These are phyloP conservation scores for Tricholoma hemisulphureum DNA, from an alignment of 768 basidiomycete species.

Conservation along the genomic window DNA sequence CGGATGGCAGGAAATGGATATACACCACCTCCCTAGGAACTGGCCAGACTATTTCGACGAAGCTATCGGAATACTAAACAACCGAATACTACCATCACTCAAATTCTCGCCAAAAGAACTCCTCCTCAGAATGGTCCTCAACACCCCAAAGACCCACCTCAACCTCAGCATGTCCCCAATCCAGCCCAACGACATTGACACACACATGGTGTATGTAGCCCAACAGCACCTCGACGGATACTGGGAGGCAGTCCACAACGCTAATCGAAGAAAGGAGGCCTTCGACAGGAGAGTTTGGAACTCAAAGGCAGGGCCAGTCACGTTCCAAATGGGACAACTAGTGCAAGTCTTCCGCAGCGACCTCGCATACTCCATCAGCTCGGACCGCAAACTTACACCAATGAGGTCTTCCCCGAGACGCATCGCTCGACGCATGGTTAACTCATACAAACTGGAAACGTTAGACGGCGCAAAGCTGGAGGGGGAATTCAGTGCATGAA, in stretches of 20 bases:
- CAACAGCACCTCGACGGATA: slow-evolving; percentile 32
- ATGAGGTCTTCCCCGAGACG: background rate
- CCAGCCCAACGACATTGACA: slow-evolving; percentile 6
- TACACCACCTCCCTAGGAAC: slow-evolving; percentile 24
- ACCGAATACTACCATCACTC: slow-evolving; percentile 21
- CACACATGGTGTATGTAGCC: slow-evolving; percentile 23
- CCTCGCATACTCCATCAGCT: background rate
- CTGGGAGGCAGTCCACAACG: slow-evolving; percentile 17
- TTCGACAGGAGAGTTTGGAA: slow-evolving; percentile 25
- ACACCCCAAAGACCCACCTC: slow-evolving; percentile 17
- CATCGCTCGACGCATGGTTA: background rate
- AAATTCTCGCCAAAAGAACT: too few species aligned
- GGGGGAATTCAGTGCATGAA: background rate
- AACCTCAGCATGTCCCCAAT: slow-evolving; percentile 1
- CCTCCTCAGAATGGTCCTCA: slow-evolving; percentile 27
- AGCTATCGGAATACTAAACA: slow-evolving; percentile 23
- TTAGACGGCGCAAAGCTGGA: background rate
- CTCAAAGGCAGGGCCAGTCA: slow-evolving; percentile 15
- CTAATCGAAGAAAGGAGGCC: slow-evolving; percentile 18
- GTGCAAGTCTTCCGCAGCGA: background rate
- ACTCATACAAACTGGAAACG: background rate
- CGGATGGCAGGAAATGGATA: background rate
- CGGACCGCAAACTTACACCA: background rate
- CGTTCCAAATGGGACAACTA: slow-evolving; percentile 12
- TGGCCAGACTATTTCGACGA: slow-evolving; percentile 35